Base-by-base conservation (phyloP, 2,329 filamentous ascomycete genomes). In the Xylaria sp. region DNA sequence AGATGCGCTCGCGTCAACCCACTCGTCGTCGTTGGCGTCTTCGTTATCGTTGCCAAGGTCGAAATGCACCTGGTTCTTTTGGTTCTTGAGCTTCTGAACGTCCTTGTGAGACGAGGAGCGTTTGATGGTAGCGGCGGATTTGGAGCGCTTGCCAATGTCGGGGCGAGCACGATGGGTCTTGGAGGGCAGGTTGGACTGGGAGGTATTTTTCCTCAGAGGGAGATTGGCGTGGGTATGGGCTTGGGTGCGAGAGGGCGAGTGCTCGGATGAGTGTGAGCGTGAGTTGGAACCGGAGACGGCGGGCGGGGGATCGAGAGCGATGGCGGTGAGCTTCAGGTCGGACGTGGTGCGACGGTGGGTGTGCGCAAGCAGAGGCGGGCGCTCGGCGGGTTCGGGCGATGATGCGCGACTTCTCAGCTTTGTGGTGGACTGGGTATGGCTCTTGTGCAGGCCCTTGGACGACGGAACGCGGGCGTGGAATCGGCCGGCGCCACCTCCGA, bases 1-100 rank as follows among this genome's bases (percentile, higher is more conserved):
- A 65, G 87, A 89, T 55, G 84, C 84, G 78, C 88, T 90, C 68
- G 88, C 88, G 79, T 91, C 89, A 50, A 91, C 87, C 89, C 89
- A 91, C 81, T 88, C 88, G 82, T 89, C 87, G 79, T 83, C 81
- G 74, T 82, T 78, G 79, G 87, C 88, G 82, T 88, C 87, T 79
- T 82, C 81, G 73, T 81, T 75, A 27, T 84, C 83, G 74, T 82
- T 85, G 61, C 88, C 89, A 63, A 91, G 82, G 74, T 90, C 88
- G 73, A 91, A 91, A 75, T 90, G 88, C 37, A 91, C 89, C 70
- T 87, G 85, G 29, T 79, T 78, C 75, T 86, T 87, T 35, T 78
- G 63, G 59, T 79, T 77, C 72, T 81, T 83, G 70, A 81, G 75
- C 73, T 83, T 84, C 74, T 80, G 79, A 68, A 85, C 82, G 67